These are phyloP conservation scores for Yamagishiella unicocca DNA, from an alignment of 139 green algal genomes.

Conservation along the genomic window DNA sequence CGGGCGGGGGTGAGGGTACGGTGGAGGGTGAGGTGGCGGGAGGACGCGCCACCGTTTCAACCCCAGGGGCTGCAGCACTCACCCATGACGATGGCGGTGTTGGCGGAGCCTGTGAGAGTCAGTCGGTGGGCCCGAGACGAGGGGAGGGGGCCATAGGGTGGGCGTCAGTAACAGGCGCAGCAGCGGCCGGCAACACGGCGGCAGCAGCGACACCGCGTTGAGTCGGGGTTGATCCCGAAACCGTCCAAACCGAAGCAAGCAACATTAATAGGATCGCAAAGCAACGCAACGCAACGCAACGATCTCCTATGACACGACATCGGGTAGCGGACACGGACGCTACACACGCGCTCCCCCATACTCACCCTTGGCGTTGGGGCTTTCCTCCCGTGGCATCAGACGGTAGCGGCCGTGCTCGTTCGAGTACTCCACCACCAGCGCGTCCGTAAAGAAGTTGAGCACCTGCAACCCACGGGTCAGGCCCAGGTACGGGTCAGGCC, in stretches of 20 bases:
- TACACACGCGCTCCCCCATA: not conserved
- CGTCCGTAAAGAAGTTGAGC: constrained; percentile 41
- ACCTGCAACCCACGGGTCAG: not conserved
- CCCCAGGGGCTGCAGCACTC: not conserved
- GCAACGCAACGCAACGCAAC: too few relatives aligned
- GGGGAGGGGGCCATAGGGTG: too few relatives aligned
- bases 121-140: too few relatives aligned
- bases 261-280: too few relatives aligned
- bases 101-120: not conserved
- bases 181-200: too few relatives aligned
- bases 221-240: too few relatives aligned
- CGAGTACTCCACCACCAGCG: constrained; percentile 36
- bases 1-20: not conserved
- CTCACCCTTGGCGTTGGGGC: constrained; percentile 22
- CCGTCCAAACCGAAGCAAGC: too few relatives aligned
- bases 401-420: constrained; percentile 31
- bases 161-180: too few relatives aligned
- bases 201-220: too few relatives aligned
- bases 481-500: too few relatives aligned
- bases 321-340: not conserved
- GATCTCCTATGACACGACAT: too few relatives aligned
- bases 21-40: not conserved
- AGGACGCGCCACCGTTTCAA: too few relatives aligned
- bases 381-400: constrained; percentile 19
- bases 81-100: constrained; percentile 37